Evolutionary conservation across 2,329 filamentous ascomycete species (phyloP).

Genomic region (Penicillium psychrosexuale): DNA sequence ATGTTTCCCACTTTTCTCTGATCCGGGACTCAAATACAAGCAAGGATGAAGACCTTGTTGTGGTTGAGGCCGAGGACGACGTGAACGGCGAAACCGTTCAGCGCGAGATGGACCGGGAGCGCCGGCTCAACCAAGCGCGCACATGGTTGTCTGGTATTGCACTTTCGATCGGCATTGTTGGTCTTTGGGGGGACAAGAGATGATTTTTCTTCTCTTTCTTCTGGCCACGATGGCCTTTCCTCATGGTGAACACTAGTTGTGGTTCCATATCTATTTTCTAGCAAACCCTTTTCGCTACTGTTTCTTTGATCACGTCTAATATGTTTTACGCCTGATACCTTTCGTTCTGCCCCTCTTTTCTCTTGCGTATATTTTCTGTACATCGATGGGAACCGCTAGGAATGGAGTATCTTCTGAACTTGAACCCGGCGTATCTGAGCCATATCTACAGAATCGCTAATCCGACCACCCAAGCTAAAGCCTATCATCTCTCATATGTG

Average conservation of each 20-base stretch:
- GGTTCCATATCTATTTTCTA: background rate
- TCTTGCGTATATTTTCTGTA: background rate
- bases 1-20: conserved; percentile 30
- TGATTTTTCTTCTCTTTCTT: background rate
- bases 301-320: background rate
- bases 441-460: too few relatives aligned
- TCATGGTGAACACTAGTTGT: conserved; percentile 8
- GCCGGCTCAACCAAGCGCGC: conserved; percentile 38
- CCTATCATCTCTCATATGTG: background rate
- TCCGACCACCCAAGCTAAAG: background rate
- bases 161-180: conserved; percentile 47
- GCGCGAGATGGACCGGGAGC: conserved; percentile 44
- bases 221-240: background rate
- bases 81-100: conserved; percentile 48
- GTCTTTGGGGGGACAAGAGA: conserved; percentile 47
- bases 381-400: background rate
- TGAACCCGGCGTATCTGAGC: background rate
- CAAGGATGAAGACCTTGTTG: conserved; percentile 39
- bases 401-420: background rate
- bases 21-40: conserved; percentile 18
- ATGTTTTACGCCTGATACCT: conserved; percentile 3
- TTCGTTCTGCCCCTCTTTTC: background rate
- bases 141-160: conserved; percentile 42
- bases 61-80: conserved; percentile 39
- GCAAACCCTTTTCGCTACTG: background rate